phyloP scores from a whole-genome alignment of 2,329 filamentous ascomycete species.

The Amphichorda felina region DNA sequence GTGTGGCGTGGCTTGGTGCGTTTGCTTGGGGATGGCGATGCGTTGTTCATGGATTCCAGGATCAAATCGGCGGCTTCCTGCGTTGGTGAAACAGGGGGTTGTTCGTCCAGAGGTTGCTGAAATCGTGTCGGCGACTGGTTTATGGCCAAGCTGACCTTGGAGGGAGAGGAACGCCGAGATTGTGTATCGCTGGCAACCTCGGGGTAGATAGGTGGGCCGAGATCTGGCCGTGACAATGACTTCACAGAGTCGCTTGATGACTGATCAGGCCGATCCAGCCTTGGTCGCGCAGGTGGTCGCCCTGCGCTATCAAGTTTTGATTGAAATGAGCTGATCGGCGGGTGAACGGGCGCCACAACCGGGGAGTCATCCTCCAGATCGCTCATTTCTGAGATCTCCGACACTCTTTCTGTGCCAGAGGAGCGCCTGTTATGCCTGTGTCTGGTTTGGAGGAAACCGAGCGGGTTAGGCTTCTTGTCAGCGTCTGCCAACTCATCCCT shows the following conservation, averaged over 20 bases:
- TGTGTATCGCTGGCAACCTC: neutral
- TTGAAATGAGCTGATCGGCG: slow-evolving; percentile 13
- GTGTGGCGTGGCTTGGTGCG: slow-evolving; percentile 35
- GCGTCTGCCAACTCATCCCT: slow-evolving; percentile 24
- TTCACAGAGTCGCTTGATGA: neutral
- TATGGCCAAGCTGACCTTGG: neutral
- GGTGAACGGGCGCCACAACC: slow-evolving; percentile 5
- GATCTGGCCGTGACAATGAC: neutral
- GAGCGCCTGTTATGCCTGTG: neutral
- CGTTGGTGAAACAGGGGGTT: slow-evolving; percentile 22
- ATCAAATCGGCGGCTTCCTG: slow-evolving; percentile 45
- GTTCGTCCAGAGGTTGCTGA: neutral
- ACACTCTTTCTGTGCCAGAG: neutral
- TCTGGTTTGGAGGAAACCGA: slow-evolving; percentile 9
- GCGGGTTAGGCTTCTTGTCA: slow-evolving; percentile 7
- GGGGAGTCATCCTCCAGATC: slow-evolving; percentile 36
- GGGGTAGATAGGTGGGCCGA: neutral
- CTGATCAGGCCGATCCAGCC: slow-evolving; percentile 7
- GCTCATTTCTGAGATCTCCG: slow-evolving; percentile 33
- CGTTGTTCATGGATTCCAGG: slow-evolving; percentile 38
- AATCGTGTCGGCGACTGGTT: neutral
- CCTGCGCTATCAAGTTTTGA: slow-evolving; percentile 9
- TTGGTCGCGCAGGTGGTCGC: slow-evolving; percentile 12
- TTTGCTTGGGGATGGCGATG: slow-evolving; percentile 46
- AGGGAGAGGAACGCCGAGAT: neutral